These are phyloP conservation scores for Lactarius sp. DNA, from an alignment of 768 basidiomycete genomes.

Conservation along the genomic window DNA sequence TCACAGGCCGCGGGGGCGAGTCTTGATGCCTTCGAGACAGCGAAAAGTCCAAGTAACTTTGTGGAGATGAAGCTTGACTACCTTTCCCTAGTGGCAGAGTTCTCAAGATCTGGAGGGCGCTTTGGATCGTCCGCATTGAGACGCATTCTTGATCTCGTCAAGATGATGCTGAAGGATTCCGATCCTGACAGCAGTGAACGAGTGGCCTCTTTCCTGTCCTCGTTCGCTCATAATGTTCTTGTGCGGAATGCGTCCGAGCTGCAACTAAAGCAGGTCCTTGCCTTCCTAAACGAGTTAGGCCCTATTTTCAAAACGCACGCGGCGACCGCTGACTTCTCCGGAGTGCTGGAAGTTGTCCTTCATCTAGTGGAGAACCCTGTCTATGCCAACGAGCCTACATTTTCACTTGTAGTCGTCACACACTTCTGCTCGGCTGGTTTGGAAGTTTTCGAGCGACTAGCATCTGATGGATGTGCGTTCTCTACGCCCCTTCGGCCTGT, in stretches of 20 bases:
- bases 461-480: conserved; percentile 33
- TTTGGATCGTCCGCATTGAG: conserved; percentile 38
- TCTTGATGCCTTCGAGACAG: conserved; percentile 39
- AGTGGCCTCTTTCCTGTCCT: conserved; percentile 49
- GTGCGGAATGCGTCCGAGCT: conserved; percentile 36
- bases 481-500: conserved; percentile 29
- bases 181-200: conserved; percentile 35
- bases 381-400: conserved; percentile 49
- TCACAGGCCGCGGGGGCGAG: conserved; percentile 27
- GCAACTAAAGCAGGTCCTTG: conserved; percentile 44
- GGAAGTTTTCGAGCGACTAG: conserved; percentile 35
- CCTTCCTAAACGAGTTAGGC: conserved; percentile 50
- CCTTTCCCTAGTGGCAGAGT: conserved; percentile 48
- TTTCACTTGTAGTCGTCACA: conserved; percentile 38
- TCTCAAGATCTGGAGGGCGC: conserved; percentile 46
- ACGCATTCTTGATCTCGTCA: conserved; percentile 52
- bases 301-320: conserved; percentile 52
- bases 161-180: conserved; percentile 51
- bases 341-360: conserved; percentile 48
- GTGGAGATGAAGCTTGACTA: conserved; percentile 61
- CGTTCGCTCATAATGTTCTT: conserved; percentile 47
- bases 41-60: conserved; percentile 49
- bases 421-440: conserved; percentile 36
- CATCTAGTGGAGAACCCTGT: conserved; percentile 40
- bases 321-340: conserved; percentile 50